Evolutionary conservation across 495 filamentous ascomycete genomes (phyloP).

Genomic region (Penicillium flavigenum): DNA sequence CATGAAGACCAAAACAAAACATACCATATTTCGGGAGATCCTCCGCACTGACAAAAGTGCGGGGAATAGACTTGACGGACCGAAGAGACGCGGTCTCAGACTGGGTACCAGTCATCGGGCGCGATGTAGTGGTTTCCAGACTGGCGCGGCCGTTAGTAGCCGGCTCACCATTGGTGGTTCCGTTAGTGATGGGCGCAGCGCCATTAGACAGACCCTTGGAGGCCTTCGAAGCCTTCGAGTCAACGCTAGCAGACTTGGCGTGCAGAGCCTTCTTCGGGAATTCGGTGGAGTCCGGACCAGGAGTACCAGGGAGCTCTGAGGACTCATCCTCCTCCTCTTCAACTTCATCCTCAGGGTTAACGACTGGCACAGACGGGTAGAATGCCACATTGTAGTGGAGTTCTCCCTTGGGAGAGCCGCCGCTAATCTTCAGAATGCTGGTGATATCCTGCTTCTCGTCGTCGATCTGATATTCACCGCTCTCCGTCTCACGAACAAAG

Average conservation of each 20-base stretch:
- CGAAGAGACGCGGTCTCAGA: conserved; percentile 41
- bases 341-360: conserved; percentile 90
- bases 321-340: conserved; percentile 56
- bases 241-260: conserved; percentile 33
- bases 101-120: conserved; percentile 29
- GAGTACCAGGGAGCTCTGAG: conserved; percentile 7
- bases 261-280: conserved; percentile 36
- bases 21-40: conserved; percentile 76
- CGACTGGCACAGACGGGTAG: conserved; percentile 81
- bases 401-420: conserved; percentile 69
- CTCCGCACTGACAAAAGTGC: conserved; percentile 72
- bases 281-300: conserved; percentile 20
- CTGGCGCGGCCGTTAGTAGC: conserved; percentile 37
- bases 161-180: conserved; percentile 31
- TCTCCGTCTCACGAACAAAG: conserved; percentile 73
- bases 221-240: conserved; percentile 34
- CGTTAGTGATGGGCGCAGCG: conserved; percentile 15
- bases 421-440: conserved; percentile 63
- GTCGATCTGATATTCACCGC: conserved; percentile 78
- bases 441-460: conserved; percentile 66
- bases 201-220: conserved; percentile 28
- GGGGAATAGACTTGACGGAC: conserved; percentile 60
- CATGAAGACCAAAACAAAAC: conserved; percentile 9
- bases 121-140: conserved; percentile 37
- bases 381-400: conserved; percentile 86